These are phyloP conservation scores for Parastagonospora nodorum DNA, from an alignment of 2,329 filamentous ascomycete species.

Conservation along the genomic window DNA sequence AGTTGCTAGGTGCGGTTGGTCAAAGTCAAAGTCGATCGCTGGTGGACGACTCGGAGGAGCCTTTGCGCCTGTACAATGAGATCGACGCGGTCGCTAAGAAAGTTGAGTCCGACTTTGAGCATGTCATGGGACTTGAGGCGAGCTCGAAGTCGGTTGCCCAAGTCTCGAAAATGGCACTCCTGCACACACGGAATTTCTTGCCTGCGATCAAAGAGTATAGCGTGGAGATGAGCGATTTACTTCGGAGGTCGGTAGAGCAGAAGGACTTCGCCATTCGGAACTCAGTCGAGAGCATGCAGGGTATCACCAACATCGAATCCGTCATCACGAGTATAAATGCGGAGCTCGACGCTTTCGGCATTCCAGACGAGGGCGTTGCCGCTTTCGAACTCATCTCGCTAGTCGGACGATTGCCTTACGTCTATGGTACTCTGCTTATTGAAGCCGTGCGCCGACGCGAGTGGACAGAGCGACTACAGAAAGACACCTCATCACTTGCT, in stretches of 20 bases:
- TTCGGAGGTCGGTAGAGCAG: constrained; percentile 60
- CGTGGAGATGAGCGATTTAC: constrained; percentile 60
- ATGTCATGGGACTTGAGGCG: constrained; percentile 70
- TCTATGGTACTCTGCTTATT: constrained; percentile 86
- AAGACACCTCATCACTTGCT: constrained; percentile 82
- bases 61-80: constrained; percentile 74
- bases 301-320: constrained; percentile 78
- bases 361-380: constrained; percentile 75
- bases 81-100: constrained; percentile 86
- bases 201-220: constrained; percentile 64
- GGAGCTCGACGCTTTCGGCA: constrained; percentile 72
- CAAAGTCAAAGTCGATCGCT: constrained; percentile 58
- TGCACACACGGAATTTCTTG: constrained; percentile 67
- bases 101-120: constrained; percentile 83
- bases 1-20: constrained; percentile 51
- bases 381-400: constrained; percentile 81
- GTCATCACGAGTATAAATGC: constrained; percentile 73
- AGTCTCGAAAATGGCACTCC: constrained; percentile 67
- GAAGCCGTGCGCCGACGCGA: constrained; percentile 86
- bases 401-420: constrained; percentile 81
- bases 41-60: constrained; percentile 65
- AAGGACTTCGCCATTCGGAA: constrained; percentile 71
- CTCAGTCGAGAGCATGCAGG: constrained; percentile 76
- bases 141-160: constrained; percentile 67
- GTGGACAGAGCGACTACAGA: constrained; percentile 88